Evolutionary conservation across 164 flowering plant genomes (phyloP).

Genomic region (Aristolochia fimbriata): DNA sequence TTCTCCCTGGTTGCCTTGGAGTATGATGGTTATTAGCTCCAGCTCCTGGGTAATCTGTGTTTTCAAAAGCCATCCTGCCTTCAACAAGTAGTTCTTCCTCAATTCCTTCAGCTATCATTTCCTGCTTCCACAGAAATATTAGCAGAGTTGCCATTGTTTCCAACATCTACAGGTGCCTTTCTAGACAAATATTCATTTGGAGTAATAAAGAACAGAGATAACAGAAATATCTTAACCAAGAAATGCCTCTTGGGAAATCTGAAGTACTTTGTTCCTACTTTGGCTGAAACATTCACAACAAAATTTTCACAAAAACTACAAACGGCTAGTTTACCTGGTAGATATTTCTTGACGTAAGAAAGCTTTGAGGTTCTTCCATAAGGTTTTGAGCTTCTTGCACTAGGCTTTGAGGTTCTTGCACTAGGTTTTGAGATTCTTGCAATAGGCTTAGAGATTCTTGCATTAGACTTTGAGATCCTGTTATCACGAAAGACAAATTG

Average conservation of each 20-base stretch:
- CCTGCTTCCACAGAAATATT: conserved; percentile 6
- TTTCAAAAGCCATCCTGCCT: conserved; percentile 12
- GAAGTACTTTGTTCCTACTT: no score
- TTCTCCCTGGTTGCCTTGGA: conserved; percentile 15
- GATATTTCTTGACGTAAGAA: not conserved
- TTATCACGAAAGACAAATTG: not conserved
- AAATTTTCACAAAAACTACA: no score
- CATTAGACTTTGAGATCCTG: conserved; percentile 10
- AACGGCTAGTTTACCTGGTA: conserved; percentile 6
- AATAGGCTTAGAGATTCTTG: conserved; percentile 7
- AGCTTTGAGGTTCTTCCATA: no score
- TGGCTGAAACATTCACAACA: no score
- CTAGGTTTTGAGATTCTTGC: not conserved
- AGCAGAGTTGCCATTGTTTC: not conserved
- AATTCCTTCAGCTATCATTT: conserved; percentile 4
- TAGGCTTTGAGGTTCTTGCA: not conserved
- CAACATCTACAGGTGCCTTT: no score
- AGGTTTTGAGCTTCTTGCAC: no score
- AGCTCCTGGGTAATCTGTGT: conserved; percentile 18
- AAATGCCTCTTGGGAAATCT: no score
- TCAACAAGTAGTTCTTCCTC: conserved; percentile 5
- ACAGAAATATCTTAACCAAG: no score
- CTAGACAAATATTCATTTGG: no score
- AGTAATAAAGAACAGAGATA: no score
- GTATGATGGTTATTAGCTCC: conserved; percentile 17